A percentile compares a stretch with the other conserved stretches of the same genome.
phyloP scores from a whole-genome alignment of 495 filamentous ascomycete genomes.

The Talaromyces ruber region DNA sequence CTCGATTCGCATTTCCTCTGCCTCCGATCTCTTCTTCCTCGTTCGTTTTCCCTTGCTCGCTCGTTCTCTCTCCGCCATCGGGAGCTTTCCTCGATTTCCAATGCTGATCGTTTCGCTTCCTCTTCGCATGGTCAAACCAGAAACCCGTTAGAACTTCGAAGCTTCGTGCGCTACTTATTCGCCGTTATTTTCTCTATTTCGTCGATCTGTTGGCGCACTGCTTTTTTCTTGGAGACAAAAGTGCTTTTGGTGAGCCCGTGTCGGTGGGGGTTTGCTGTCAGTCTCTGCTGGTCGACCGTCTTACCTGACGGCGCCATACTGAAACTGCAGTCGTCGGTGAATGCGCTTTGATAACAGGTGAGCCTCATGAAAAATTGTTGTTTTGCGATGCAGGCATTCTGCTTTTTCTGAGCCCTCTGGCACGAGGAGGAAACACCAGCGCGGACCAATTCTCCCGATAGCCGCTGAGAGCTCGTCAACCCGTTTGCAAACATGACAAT shows the following conservation, averaged over 20 bases:
- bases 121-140: neutral
- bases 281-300: neutral
- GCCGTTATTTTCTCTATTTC: neutral
- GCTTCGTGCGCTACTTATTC: neutral
- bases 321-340: neutral
- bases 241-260: neutral
- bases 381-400: neutral
- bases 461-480: neutral
- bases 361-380: neutral
- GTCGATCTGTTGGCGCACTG: neutral
- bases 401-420: neutral
- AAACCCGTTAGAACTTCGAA: neutral
- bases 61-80: constrained; percentile 4
- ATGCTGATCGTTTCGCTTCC: constrained; percentile 4
- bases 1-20: constrained; percentile 6
- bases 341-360: neutral
- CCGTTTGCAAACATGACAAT: neutral
- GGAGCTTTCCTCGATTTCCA: constrained; percentile 3
- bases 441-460: neutral
- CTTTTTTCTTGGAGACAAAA: neutral
- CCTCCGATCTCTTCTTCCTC: neutral
- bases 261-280: neutral
- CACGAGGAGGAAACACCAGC: neutral
- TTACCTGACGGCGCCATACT: neutral
- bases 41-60: neutral